phyloP scores from a whole-genome alignment of 306 rosid species.

The Gastrolobium villosum region DNA sequence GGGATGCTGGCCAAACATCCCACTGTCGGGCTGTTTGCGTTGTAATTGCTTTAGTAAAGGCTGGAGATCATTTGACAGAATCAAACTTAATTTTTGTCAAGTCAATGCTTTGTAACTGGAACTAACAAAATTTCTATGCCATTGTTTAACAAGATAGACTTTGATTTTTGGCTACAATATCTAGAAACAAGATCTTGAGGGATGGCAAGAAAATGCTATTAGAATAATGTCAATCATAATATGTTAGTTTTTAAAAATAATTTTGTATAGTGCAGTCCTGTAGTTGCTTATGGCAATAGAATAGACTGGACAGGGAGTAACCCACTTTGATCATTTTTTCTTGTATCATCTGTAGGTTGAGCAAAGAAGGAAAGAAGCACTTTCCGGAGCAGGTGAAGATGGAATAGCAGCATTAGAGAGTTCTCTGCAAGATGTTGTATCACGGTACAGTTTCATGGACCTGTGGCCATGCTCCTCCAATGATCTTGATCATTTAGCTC shows the following conservation, averaged over 20 bases:
- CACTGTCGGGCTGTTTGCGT: neutral
- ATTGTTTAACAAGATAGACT: neutral
- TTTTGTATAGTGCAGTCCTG: neutral
- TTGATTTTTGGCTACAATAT: neutral
- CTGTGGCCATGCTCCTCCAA: conserved; percentile 91
- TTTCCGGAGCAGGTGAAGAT: conserved; percentile 75
- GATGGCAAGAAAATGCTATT: conserved; percentile 38
- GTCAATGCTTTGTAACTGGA: conserved; percentile 29
- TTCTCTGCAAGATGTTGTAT: conserved; percentile 87
- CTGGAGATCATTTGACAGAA: neutral
- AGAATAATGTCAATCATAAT: neutral
- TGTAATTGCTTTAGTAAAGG: conserved; percentile 1
- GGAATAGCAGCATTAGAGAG: conserved; percentile 68
- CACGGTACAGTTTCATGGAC: conserved; percentile 94
- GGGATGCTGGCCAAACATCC: conserved; percentile 16
- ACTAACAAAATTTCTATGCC: neutral
- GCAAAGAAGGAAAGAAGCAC: conserved; percentile 90
- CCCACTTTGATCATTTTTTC: conserved; percentile 26
- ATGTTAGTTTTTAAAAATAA: neutral
- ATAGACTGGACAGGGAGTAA: neutral
- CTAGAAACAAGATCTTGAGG: conserved; percentile 23
- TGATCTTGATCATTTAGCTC: conserved; percentile 84
- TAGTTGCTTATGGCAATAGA: conserved; percentile 26
- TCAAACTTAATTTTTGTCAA: neutral
- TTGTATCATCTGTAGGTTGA: conserved; percentile 70